Conservation (phyloP, 2,329 filamentous ascomycete genomes). For the Arthrobotrys sphaeroides region DNA sequence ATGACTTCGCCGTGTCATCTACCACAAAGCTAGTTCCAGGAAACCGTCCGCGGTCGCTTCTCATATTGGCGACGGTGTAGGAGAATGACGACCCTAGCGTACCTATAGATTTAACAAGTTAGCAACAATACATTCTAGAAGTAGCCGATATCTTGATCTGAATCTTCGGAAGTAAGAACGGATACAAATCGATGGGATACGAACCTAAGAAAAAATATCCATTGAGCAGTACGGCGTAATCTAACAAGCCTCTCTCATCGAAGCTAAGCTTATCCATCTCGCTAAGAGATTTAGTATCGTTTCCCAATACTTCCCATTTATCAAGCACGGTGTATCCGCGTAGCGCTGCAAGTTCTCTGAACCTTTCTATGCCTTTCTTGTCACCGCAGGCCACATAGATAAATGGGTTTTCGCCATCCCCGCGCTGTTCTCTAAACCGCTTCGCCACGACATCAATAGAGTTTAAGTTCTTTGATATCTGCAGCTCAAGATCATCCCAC, state of each 20-base stretch:
- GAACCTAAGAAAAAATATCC: constrained; percentile 42
- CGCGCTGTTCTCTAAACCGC: constrained; percentile 15
- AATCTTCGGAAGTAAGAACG: neutral
- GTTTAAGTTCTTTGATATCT: constrained; percentile 28
- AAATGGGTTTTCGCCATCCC: neutral
- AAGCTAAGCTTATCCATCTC: constrained; percentile 30
- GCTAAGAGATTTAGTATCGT: constrained; percentile 18
- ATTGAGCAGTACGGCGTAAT: constrained; percentile 38
- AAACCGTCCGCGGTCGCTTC: constrained; percentile 31
- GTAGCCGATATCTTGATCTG: neutral
- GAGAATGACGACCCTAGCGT: constrained; percentile 38
- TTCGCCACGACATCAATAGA: constrained; percentile 35
- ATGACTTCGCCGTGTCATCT: constrained; percentile 31
- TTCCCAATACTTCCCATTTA: constrained; percentile 41
- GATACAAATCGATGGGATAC: constrained; percentile 13
- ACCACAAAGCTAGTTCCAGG: constrained; percentile 36
- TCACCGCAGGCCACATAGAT: constrained; percentile 37
- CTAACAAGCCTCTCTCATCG: constrained; percentile 33
- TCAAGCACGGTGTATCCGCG: constrained; percentile 37
- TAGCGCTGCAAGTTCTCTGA: constrained; percentile 26
- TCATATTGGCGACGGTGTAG: constrained; percentile 39
- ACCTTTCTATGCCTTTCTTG: constrained; percentile 14
- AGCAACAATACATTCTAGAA: constrained; percentile 1
- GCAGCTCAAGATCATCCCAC: constrained; percentile 37
- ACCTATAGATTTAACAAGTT: constrained; percentile 22